A percentile compares a stretch with the other conserved stretches of the same genome.
phyloP scores from a whole-genome alignment of 345 rosid species.

The Nephelium lappaceum region DNA sequence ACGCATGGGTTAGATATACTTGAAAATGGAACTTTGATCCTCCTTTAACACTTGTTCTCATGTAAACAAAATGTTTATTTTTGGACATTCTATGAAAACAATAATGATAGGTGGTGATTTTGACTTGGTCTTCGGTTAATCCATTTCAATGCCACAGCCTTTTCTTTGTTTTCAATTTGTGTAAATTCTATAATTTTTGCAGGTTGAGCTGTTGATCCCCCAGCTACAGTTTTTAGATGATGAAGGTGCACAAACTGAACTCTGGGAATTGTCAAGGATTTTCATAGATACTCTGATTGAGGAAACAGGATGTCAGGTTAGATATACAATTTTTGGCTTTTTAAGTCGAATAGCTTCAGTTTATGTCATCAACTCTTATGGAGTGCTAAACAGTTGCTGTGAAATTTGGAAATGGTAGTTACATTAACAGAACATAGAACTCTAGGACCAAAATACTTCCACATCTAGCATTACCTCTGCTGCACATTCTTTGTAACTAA shows the following conservation, averaged over 20 bases:
- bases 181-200: conserved; percentile 8
- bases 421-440: neutral
- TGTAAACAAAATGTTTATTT: neutral
- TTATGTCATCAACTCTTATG: neutral
- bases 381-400: neutral
- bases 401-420: too few species aligned
- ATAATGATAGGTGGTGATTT: too few species aligned
- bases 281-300: conserved; percentile 73
- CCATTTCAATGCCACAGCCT: neutral
- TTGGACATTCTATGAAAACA: neutral
- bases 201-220: conserved; percentile 96
- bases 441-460: neutral
- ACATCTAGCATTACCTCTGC: neutral
- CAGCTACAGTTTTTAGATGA: conserved; percentile 90
- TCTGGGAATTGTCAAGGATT: conserved; percentile 78
- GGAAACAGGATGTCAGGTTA: conserved; percentile 85
- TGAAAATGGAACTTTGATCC: neutral
- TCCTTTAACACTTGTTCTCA: neutral
- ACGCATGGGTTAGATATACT: too few species aligned
- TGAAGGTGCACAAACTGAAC: conserved; percentile 97
- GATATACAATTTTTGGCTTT: conserved; percentile 14
- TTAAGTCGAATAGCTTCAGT: conserved; percentile 3
- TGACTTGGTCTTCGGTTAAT: neutral
- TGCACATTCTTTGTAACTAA: too few species aligned
- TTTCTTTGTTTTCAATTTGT: neutral